Base-by-base conservation (phyloP, 352 stramenopile genomes). In the Phytophthora citricola region DNA sequence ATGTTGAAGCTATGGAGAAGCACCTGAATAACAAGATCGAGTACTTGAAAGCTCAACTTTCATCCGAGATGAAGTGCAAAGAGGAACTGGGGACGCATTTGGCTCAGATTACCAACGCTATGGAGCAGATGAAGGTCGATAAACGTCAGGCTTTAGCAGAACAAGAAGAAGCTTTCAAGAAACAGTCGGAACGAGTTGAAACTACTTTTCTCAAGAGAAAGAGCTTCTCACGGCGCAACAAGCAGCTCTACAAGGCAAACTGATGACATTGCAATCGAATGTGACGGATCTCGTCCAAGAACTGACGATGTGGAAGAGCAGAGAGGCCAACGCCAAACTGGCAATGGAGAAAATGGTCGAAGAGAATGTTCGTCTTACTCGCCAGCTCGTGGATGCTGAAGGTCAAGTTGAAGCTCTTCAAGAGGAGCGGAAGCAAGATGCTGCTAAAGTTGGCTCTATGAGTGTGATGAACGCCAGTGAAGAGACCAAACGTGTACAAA, bases 1-100 rank as follows among this genome's bases (percentile, higher is more conserved):
- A 78, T 43, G 77, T 71, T 4, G 75, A 83, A 24, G 81, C 85
- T 0, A 56, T 92, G 36, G 81, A 93, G 52, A 94, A 92, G n/a
- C 72, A 90, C 14, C 64, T 90, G 4, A 78, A 66, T 52, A 90
- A 94, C 66, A 94, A 94, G 45, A 74, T 95, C 14, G 85, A 93
- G 36, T 94, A 95, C 50, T 59, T 95, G 12, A 93, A 94, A 56
- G 87, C 86, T 0, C 87, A 94, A 52, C 59, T 95, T 1, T 74
- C 84, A 29, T 94, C 87, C 0, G 88, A 95, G 53, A 93, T 93
- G 72, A 91, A 89, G 49, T 94, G 88, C 53, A 93, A 93, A 59
- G 86, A 95, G 61, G 88, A 95, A 50, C 71, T 95, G 4, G 87
- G 87, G 0, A 76, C 53, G 3, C 85, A 91, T 51, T 58, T 95